A percentile compares a stretch with the other conserved stretches of the same genome.
Conservation (phyloP, 2,329 filamentous ascomycete species). For the Ambrosiella xylebori region DNA sequence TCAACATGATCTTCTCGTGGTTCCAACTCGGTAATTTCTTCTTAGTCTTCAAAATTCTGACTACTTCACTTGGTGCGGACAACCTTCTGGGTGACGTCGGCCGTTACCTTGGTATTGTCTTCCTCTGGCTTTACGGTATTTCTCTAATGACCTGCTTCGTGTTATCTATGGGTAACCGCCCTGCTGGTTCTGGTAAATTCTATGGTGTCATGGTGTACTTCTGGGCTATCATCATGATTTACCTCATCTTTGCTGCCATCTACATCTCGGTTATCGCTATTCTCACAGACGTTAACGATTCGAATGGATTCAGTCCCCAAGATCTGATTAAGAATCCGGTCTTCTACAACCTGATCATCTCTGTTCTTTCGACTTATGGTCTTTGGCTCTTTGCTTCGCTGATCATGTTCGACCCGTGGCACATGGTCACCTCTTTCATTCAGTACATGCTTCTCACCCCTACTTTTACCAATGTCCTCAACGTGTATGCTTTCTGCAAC, state of each 20-base stretch:
- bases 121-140: slow-evolving; percentile 90
- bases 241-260: slow-evolving; percentile 84
- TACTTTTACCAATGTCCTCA: slow-evolving; percentile 97
- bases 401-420: slow-evolving; percentile 95
- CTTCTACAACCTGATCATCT: slow-evolving; percentile 89
- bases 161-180: slow-evolving; percentile 80
- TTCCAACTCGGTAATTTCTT: slow-evolving; percentile 99
- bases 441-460: slow-evolving; percentile 87
- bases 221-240: slow-evolving; percentile 92
- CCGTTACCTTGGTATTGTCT: slow-evolving; percentile 68
- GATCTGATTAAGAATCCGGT: slow-evolving; percentile 72
- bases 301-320: slow-evolving; percentile 46
- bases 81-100: slow-evolving; percentile 61
- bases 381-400: slow-evolving; percentile 85
- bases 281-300: slow-evolving; percentile 45
- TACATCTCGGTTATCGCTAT: slow-evolving; percentile 87
- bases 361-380: slow-evolving; percentile 77
- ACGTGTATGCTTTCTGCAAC: slow-evolving; percentile 98
- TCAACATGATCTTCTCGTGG: slow-evolving; percentile 98
- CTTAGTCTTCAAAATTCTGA: slow-evolving; percentile 93
- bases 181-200: slow-evolving; percentile 79
- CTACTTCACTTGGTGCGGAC: slow-evolving; percentile 56
- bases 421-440: slow-evolving; percentile 99
- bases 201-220: slow-evolving; percentile 98
- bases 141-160: slow-evolving; percentile 91